Percentiles rank a stretch among this genome's conserved stretches.
phyloP scores from a whole-genome alignment of 257 asterid genomes.

The Solanum bulbocastanum region DNA sequence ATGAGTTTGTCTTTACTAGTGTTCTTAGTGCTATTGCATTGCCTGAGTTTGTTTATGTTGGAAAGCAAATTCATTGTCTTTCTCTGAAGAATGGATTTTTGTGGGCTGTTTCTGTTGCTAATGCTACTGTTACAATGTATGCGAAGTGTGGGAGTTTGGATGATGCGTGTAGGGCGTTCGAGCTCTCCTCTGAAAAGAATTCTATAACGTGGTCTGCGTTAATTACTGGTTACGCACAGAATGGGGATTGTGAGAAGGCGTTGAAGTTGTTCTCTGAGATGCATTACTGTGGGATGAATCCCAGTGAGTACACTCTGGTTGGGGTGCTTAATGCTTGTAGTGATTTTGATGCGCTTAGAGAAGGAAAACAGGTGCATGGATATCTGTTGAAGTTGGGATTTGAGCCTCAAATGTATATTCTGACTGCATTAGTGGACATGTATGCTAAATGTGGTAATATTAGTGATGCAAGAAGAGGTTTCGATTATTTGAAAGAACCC shows the following conservation, averaged over 20 bases:
- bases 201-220: constrained; percentile 85
- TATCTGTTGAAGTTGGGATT: constrained; percentile 54
- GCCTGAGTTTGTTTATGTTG: constrained; percentile 24
- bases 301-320: constrained; percentile 68
- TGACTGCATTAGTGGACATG: constrained; percentile 80
- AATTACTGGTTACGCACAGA: constrained; percentile 72
- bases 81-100: constrained; percentile 42
- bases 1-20: constrained; percentile 69
- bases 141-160: constrained; percentile 55
- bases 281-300: constrained; percentile 51
- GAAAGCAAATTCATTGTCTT: constrained; percentile 58
- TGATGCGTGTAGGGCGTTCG: constrained; percentile 43
- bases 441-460: constrained; percentile 71
- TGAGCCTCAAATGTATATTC: constrained; percentile 57
- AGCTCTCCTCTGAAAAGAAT: constrained; percentile 41
- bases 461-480: constrained; percentile 56
- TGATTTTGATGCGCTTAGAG: constrained; percentile 33
- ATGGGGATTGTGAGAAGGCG: constrained; percentile 61
- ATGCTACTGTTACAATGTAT: constrained; percentile 81
- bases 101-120: constrained; percentile 49
- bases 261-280: constrained; percentile 48
- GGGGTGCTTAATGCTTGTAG: constrained; percentile 85
- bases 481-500: constrained; percentile 41
- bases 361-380: constrained; percentile 66
- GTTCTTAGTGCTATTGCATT: constrained; percentile 56